These are phyloP conservation scores for Astrephomene gubernaculifera DNA, from an alignment of 139 green algal species.

Conservation along the genomic window DNA sequence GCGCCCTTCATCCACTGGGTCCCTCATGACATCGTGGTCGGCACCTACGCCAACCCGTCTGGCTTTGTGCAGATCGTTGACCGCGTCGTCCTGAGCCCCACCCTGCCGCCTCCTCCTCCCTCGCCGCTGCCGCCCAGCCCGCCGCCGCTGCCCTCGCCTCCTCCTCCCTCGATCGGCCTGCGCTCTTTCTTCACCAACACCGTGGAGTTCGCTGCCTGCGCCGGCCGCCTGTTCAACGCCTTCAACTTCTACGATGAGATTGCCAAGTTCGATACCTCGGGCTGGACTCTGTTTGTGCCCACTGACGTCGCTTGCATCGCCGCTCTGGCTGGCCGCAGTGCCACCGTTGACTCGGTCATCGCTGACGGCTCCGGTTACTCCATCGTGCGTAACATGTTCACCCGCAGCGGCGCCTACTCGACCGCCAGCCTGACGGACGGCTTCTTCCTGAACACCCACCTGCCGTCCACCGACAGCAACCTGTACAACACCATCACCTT, in stretches of 20 bases:
- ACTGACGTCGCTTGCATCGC: slow-evolving; percentile 15
- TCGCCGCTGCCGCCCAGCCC: slow-evolving; percentile 27
- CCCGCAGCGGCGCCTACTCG: not conserved
- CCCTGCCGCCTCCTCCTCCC: slow-evolving; percentile 21
- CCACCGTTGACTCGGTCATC: not conserved
- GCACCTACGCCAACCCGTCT: not conserved
- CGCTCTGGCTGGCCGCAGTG: not conserved
- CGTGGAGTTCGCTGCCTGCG: not conserved
- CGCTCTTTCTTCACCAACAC: not conserved
- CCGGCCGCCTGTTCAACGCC: not conserved
- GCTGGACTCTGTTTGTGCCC: slow-evolving; percentile 35
- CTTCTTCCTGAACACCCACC: not conserved
- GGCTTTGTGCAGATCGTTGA: slow-evolving; percentile 31
- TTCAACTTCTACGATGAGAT: slow-evolving; percentile 20
- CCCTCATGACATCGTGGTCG: slow-evolving; percentile 14
- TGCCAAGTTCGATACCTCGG: not conserved
- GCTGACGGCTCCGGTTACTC: not conserved
- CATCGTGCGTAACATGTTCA: slow-evolving; percentile 28
- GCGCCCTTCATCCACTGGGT: slow-evolving; percentile 23
- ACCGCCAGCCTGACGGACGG: not conserved
- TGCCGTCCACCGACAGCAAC: not conserved
- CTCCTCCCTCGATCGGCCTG: slow-evolving; percentile 14
- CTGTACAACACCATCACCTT: slow-evolving; percentile 10
- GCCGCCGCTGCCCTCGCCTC: slow-evolving; percentile 11
- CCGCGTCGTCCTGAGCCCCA: slow-evolving; percentile 31